Conservation (phyloP, 768 basidiomycete genomes). For the Thelephora ganbajun region DNA sequence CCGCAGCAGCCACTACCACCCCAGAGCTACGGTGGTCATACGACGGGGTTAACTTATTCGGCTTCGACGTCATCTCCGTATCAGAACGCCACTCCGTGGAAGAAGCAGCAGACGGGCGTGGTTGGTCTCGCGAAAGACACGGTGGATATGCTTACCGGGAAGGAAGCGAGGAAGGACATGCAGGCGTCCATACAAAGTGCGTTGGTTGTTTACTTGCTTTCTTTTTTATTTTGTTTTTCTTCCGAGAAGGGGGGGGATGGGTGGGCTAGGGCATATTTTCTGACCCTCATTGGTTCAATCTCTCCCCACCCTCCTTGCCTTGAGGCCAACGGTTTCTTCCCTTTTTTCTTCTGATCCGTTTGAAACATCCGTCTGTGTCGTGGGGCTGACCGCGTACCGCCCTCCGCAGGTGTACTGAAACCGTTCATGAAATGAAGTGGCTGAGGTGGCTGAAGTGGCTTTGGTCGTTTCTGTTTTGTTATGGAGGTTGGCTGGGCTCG, state of each 20-base stretch:
- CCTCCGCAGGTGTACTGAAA: not conserved
- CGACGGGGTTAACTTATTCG: slow-evolving; percentile 4
- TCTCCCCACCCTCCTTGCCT: no score
- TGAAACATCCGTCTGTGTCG: no score
- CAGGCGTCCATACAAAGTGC: not conserved
- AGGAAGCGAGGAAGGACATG: slow-evolving; percentile 18
- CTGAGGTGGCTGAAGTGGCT: not conserved
- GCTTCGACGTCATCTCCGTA: slow-evolving; percentile 13
- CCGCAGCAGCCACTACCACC: no score
- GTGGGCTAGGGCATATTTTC: not conserved
- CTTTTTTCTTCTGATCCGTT: no score
- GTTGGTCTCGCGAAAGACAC: slow-evolving; percentile 30
- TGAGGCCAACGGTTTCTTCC: no score
- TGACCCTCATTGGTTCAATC: not conserved
- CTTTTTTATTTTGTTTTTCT: not conserved
- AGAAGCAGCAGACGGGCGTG: slow-evolving; percentile 14
- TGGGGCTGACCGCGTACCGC: no score
- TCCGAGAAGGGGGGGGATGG: not conserved
- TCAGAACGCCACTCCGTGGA: slow-evolving; percentile 4
- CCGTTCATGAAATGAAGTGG: not conserved
- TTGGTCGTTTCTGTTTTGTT: not conserved
- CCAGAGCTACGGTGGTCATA: no score
- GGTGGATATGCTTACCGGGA: slow-evolving; percentile 45
- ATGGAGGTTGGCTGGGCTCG: no score
- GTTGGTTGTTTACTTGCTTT: not conserved